Evolutionary conservation across 495 filamentous ascomycete species (phyloP).

Genomic region (Penicillium riverlandense): DNA sequence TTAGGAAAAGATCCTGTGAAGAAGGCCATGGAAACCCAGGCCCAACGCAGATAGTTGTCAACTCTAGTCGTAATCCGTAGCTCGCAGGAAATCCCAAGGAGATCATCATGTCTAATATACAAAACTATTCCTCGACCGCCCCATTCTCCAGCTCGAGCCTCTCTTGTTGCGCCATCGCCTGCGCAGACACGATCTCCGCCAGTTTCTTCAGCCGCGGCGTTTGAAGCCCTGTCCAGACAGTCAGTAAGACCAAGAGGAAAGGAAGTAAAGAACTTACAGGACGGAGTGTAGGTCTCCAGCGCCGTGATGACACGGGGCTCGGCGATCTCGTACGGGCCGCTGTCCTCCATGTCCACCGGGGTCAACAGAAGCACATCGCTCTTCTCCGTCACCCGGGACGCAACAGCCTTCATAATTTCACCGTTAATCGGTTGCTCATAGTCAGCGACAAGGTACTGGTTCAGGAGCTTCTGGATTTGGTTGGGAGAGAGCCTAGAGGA

Average conservation of each 20-base stretch:
- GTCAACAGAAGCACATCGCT: constrained; percentile 87
- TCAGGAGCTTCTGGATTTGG: constrained; percentile 97
- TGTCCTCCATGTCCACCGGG: constrained; percentile 98
- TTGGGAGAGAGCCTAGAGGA: constrained; percentile 79
- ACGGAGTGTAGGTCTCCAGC: constrained; percentile 94
- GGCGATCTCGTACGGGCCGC: constrained; percentile 98
- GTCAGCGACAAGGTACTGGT: constrained; percentile 97
- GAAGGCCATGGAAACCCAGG: constrained; percentile 9
- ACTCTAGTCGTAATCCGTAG: constrained; percentile 24
- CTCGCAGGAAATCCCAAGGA: constrained; percentile 15
- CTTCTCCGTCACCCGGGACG: constrained; percentile 95
- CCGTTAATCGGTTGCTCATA: constrained; percentile 99
- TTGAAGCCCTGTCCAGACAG: constrained; percentile 64
- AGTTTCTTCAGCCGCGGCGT: constrained; percentile 88
- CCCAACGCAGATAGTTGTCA: constrained; percentile 15
- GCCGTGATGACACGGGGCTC: constrained; percentile 94
- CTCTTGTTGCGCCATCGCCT: constrained; percentile 90
- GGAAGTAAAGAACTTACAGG: constrained; percentile 50
- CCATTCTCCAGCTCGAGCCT: constrained; percentile 57
- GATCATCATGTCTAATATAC: constrained; percentile 21
- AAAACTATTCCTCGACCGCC: constrained; percentile 22
- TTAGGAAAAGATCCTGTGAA: neutral
- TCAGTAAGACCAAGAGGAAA: constrained; percentile 7
- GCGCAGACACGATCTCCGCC: constrained; percentile 93
- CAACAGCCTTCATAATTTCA: constrained; percentile 99